Percentiles rank a stretch among this genome's conserved stretches.
phyloP scores from a whole-genome alignment of 2,329 filamentous ascomycete species.

The Hawksworthiomyces lignivorus region DNA sequence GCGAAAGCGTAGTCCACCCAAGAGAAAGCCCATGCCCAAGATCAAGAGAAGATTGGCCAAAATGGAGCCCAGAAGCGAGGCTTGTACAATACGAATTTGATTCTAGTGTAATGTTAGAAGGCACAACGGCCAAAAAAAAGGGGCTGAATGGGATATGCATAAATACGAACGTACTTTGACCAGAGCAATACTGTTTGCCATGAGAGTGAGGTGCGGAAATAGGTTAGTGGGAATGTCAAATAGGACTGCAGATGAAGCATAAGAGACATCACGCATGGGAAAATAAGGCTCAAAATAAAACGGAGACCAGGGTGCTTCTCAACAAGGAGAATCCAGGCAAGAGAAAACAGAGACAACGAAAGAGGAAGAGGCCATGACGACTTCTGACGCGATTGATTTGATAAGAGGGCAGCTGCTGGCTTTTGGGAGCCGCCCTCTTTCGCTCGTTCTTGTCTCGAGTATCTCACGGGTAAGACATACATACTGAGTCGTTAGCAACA shows the following conservation, averaged over 20 bases:
- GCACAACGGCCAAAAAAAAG: neutral
- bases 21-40: slow-evolving; percentile 82
- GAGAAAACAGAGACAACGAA: slow-evolving; percentile 5
- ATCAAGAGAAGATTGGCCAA: slow-evolving; percentile 82
- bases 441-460: slow-evolving; percentile 38
- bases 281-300: slow-evolving; percentile 4
- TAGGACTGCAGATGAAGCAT: slow-evolving; percentile 1
- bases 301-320: slow-evolving; percentile 6
- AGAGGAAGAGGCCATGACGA: slow-evolving; percentile 19
- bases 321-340: neutral
- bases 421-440: slow-evolving; percentile 32
- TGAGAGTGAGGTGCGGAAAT: slow-evolving; percentile 16
- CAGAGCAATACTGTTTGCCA: slow-evolving; percentile 57
- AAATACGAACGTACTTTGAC: slow-evolving; percentile 46
- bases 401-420: slow-evolving; percentile 45
- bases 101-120: slow-evolving; percentile 36
- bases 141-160: too few species aligned
- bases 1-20: slow-evolving; percentile 77
- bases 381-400: slow-evolving; percentile 38
- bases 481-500: slow-evolving; percentile 34
- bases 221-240: slow-evolving; percentile 24
- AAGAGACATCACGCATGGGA: slow-evolving; percentile 13
- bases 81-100: slow-evolving; percentile 86
- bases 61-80: slow-evolving; percentile 82
- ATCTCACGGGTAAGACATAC: slow-evolving; percentile 37